phyloP scores from a whole-genome alignment of 2,329 filamentous ascomycete species.

The Fusarium sp. region DNA sequence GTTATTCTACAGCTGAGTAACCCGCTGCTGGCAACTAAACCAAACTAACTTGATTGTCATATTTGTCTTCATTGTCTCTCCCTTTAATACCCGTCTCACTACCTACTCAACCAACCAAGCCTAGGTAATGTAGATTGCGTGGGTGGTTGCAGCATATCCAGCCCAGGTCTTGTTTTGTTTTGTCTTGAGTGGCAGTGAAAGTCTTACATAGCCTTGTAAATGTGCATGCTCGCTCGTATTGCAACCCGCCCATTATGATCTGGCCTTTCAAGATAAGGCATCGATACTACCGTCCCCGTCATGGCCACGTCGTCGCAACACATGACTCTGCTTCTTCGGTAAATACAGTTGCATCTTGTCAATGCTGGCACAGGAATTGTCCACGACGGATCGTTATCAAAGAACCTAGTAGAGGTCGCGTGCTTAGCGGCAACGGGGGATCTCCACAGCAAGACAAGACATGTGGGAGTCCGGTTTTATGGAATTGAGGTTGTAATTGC shows the following conservation, averaged over 20 bases:
- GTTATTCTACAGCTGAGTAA: not conserved
- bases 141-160: not conserved
- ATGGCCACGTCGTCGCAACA: not conserved
- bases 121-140: not conserved
- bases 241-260: not conserved
- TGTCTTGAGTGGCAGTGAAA: constrained; percentile 17
- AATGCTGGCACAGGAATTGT: not conserved
- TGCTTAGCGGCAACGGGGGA: constrained; percentile 32
- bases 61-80: not conserved
- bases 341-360: not conserved
- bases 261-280: not conserved
- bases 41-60: not conserved
- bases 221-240: not conserved
- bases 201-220: constrained; percentile 1
- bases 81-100: not conserved
- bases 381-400: constrained; percentile 29
- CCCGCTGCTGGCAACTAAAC: not conserved
- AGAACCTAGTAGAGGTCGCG: constrained; percentile 32
- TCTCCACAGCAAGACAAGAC: constrained; percentile 9
- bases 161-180: constrained; percentile 20
- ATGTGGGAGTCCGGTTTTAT: not conserved
- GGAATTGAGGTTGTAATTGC: constrained; percentile 25
- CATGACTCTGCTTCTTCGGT: not conserved
- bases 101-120: not conserved
- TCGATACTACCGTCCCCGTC: not conserved